phyloP scores from a whole-genome alignment of 495 filamentous ascomycete genomes.

The Aspergillus affinis region DNA sequence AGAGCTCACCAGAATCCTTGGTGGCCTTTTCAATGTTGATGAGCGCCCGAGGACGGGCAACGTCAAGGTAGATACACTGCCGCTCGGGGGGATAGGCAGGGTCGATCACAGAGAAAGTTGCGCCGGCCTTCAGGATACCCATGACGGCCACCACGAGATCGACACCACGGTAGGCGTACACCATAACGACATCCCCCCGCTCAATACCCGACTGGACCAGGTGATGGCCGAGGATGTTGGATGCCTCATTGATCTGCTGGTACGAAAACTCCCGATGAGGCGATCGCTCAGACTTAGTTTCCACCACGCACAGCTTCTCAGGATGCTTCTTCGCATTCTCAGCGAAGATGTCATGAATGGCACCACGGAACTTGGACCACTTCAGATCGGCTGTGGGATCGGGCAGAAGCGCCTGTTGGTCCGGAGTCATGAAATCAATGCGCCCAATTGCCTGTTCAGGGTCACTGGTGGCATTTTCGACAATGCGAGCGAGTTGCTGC shows the following conservation, averaged over 20 bases:
- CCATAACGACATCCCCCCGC: conserved; percentile 89
- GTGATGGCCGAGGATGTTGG: conserved; percentile 77
- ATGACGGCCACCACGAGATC: conserved; percentile 52
- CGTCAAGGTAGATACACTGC: conserved; percentile 89
- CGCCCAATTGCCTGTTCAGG: conserved; percentile 46
- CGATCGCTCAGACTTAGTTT: conserved; percentile 65
- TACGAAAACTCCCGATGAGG: conserved; percentile 77
- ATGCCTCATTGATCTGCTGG: conserved; percentile 80
- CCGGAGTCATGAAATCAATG: conserved; percentile 49
- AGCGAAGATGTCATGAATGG: conserved; percentile 78
- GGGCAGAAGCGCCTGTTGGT: conserved; percentile 54
- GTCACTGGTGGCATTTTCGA: conserved; percentile 42
- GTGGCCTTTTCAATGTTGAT: conserved; percentile 80
- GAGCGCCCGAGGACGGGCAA: conserved; percentile 76
- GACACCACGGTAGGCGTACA: conserved; percentile 75
- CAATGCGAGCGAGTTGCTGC: conserved; percentile 44
- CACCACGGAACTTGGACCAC: conserved; percentile 77
- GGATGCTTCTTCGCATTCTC: conserved; percentile 73
- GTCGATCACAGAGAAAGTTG: conserved; percentile 68
- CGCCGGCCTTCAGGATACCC: conserved; percentile 55
- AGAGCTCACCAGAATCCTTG: conserved; percentile 68
- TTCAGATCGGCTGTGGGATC: conserved; percentile 76
- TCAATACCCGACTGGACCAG: conserved; percentile 70
- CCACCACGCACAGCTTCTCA: conserved; percentile 76
- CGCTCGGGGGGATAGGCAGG: conserved; percentile 84